phyloP scores from a whole-genome alignment of 2,329 filamentous ascomycete genomes.

The Ilyonectria mors-panacis region DNA sequence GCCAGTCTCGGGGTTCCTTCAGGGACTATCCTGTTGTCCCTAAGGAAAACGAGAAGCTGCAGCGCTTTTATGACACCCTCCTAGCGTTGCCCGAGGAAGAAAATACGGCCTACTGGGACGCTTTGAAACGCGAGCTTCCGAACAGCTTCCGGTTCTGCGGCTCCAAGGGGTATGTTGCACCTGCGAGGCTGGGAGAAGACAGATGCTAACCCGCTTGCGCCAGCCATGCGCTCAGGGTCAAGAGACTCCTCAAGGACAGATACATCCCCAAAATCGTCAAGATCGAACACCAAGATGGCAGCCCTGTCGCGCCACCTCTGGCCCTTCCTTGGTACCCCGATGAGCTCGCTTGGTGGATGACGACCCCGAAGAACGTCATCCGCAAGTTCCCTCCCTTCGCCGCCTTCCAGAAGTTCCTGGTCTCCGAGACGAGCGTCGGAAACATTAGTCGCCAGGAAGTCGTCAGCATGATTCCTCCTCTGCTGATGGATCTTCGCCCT shows the following conservation, averaged over 20 bases:
- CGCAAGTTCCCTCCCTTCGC: conserved; percentile 95
- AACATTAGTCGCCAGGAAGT: conserved; percentile 98
- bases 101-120: conserved; percentile 85
- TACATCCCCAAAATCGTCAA: conserved; percentile 93
- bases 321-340: conserved; percentile 95
- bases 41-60: conserved; percentile 87
- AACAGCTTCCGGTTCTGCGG: conserved; percentile 99
- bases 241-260: conserved; percentile 86
- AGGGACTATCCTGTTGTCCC: conserved; percentile 63
- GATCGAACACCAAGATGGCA: conserved; percentile 86
- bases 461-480: conserved; percentile 98
- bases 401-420: conserved; percentile 96
- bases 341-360: conserved; percentile 97
- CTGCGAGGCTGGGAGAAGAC: conserved; percentile 16
- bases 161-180: conserved; percentile 80
- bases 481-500: conserved; percentile 91
- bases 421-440: conserved; percentile 95
- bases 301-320: conserved; percentile 84
- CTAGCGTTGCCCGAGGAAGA: conserved; percentile 84
- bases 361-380: conserved; percentile 95
- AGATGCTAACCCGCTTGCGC: conserved; percentile 36
- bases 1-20: conserved; percentile 46
- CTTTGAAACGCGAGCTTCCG: conserved; percentile 86
- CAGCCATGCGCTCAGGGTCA: conserved; percentile 92
- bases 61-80: conserved; percentile 87